Percentiles rank a stretch among this genome's conserved stretches.
These are phyloP conservation scores for Selaginella moellendorffii DNA, from an alignment of 75 land plant species.

Conservation along the genomic window DNA sequence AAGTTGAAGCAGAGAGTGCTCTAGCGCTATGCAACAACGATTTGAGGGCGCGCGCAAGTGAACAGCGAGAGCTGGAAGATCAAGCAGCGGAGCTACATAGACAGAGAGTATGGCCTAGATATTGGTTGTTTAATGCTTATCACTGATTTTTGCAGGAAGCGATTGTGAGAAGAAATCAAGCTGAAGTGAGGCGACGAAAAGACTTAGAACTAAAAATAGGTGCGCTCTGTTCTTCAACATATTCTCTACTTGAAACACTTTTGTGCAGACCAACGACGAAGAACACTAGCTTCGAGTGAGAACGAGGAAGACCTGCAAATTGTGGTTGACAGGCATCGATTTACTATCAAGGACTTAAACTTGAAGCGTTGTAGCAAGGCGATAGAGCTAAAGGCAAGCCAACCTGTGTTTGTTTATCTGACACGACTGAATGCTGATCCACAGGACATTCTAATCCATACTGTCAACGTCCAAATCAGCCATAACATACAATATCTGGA, in stretches of 20 bases:
- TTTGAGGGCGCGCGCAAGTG: conserved; percentile 28
- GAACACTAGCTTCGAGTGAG: conserved; percentile 43
- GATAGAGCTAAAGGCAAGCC: conserved; percentile 44
- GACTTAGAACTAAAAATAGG: conserved; percentile 52
- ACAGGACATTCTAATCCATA: conserved; percentile 49
- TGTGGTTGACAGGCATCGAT: conserved; percentile 41
- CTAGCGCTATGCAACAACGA: conserved; percentile 32
- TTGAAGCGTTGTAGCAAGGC: conserved; percentile 34
- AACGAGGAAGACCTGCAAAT: conserved; percentile 51
- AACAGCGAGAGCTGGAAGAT: conserved; percentile 48
- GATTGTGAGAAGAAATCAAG: conserved; percentile 27
- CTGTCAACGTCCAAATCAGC: conserved; percentile 27
- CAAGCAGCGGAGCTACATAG: conserved; percentile 60
- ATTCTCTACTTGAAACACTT: not conserved
- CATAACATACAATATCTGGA: conserved; percentile 34
- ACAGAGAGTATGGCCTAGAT: conserved; percentile 39
- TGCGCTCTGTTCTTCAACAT: conserved; percentile 13
- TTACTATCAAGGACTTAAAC: conserved; percentile 32
- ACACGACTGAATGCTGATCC: not conserved
- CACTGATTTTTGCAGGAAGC: conserved; percentile 43
- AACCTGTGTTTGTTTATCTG: conserved; percentile 17
- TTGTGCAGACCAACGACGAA: conserved; percentile 46
- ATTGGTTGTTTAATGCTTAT: not conserved
- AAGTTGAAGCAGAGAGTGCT: conserved; percentile 33
- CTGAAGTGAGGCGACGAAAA: conserved; percentile 45